Percentiles rank a stretch among this genome's conserved stretches.
phyloP scores from a whole-genome alignment of 2,329 filamentous ascomycete genomes.

The Venturiaceae sp. region DNA sequence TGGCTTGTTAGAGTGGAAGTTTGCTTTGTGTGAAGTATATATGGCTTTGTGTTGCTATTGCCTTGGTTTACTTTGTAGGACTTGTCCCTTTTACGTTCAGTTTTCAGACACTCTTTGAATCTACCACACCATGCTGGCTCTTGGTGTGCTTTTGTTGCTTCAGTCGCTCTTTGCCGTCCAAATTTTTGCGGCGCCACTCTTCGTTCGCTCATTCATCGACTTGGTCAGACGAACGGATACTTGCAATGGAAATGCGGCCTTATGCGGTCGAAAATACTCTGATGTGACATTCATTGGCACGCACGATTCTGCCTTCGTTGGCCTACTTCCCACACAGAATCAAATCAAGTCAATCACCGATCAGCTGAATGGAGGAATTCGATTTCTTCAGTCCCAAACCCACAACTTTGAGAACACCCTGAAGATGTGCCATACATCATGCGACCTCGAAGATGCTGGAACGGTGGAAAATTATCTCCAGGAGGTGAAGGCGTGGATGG shows the following conservation, averaged over 20 bases:
- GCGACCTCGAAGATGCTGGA: constrained; percentile 59
- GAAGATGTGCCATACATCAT: constrained; percentile 63
- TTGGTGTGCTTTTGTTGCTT: not conserved
- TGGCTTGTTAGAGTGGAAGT: not conserved
- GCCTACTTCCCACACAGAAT: constrained; percentile 56
- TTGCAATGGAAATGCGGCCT: constrained; percentile 72
- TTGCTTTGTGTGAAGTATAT: not conserved
- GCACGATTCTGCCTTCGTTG: constrained; percentile 65
- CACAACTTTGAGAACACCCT: constrained; percentile 45
- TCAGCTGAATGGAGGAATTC: constrained; percentile 62
- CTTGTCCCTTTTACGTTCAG: not conserved
- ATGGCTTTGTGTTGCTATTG: no score
- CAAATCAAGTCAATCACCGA: constrained; percentile 65
- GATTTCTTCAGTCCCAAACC: constrained; percentile 62
- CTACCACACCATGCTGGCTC: not conserved
- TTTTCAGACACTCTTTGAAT: not conserved
- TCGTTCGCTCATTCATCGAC: not conserved
- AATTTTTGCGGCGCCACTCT: not conserved
- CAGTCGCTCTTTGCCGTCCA: not conserved
- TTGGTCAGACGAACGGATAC: not conserved
- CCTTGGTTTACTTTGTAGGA: no score
- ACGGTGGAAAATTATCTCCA: constrained; percentile 53
- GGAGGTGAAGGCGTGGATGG: constrained; percentile 59
- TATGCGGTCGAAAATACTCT: constrained; percentile 64
- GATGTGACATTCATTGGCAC: constrained; percentile 70